These are phyloP conservation scores for Neurospora discreta DNA, from an alignment of 495 filamentous ascomycete genomes.

Conservation along the genomic window DNA sequence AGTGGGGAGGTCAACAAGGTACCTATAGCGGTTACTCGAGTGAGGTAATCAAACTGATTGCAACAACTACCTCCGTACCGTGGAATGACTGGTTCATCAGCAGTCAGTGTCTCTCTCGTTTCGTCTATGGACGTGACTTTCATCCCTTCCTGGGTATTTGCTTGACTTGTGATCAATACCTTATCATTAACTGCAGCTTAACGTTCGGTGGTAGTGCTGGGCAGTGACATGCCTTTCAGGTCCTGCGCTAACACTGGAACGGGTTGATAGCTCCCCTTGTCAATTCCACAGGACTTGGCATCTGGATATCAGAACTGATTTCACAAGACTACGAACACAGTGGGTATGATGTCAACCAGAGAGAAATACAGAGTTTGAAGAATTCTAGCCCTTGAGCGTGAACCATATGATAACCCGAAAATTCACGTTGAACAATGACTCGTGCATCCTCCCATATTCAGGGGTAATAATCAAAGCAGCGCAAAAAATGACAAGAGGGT, in stretches of 20 bases:
- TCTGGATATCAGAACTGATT: background rate
- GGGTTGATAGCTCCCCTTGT: background rate
- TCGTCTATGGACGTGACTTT: background rate
- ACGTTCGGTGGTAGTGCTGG: background rate
- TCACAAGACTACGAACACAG: background rate
- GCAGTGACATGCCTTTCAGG: background rate
- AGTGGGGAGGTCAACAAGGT: background rate
- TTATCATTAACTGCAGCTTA: background rate
- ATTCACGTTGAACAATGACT: background rate
- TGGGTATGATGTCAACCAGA: background rate
- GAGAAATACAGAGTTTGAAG: background rate
- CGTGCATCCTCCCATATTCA: background rate
- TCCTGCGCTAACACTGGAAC: background rate
- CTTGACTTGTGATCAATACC: background rate
- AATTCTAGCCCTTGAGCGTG: background rate
- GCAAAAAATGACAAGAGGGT: background rate
- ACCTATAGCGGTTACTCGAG: background rate
- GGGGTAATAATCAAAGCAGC: background rate
- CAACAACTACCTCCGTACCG: background rate
- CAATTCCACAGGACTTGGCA: background rate
- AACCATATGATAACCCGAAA: background rate
- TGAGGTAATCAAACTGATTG: background rate
- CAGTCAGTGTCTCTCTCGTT: background rate
- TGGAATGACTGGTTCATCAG: background rate
- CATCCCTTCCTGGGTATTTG: background rate